Conservation (phyloP, 1,139 yeast species). For the Pichia cactophila region DNA sequence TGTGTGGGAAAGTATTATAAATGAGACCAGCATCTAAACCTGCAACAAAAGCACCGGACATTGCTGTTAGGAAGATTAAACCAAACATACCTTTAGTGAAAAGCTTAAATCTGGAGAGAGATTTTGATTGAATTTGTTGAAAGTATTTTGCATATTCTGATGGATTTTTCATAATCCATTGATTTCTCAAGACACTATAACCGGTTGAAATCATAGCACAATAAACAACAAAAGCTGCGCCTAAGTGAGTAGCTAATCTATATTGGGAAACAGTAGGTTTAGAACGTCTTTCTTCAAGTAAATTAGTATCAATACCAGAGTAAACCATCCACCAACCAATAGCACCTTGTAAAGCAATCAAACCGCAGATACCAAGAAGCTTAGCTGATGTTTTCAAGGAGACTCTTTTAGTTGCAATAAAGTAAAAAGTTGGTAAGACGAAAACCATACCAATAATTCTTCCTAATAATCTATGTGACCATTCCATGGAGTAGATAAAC, state of each 20-base stretch:
- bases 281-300: slow-evolving; percentile 70
- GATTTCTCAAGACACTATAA: slow-evolving; percentile 70
- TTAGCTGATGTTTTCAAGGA: slow-evolving; percentile 62
- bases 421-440: slow-evolving; percentile 78
- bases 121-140: slow-evolving; percentile 50
- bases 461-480: slow-evolving; percentile 93
- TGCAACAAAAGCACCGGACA: slow-evolving; percentile 98
- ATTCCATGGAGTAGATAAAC: slow-evolving; percentile 93
- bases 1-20: slow-evolving; percentile 92
- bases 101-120: slow-evolving; percentile 48
- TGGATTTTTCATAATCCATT: slow-evolving; percentile 60
- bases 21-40: slow-evolving; percentile 97
- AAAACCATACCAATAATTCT: slow-evolving; percentile 81
- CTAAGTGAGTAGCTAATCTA: slow-evolving; percentile 87
- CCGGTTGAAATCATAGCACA: slow-evolving; percentile 90
- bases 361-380: slow-evolving; percentile 61
- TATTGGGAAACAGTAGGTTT: slow-evolving; percentile 96
- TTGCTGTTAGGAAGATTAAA: slow-evolving; percentile 77
- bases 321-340: slow-evolving; percentile 99
- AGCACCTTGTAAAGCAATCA: slow-evolving; percentile 88
- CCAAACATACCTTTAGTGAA: slow-evolving; percentile 50
- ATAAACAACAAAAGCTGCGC: slow-evolving; percentile 86
- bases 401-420: slow-evolving; percentile 60
- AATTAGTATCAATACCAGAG: slow-evolving; percentile 83
- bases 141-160: slow-evolving; percentile 41